Percentiles rank a stretch among this genome's conserved stretches.
Evolutionary conservation across 352 stramenopile species (phyloP).

Genomic region (Phytophthora tubulina): DNA sequence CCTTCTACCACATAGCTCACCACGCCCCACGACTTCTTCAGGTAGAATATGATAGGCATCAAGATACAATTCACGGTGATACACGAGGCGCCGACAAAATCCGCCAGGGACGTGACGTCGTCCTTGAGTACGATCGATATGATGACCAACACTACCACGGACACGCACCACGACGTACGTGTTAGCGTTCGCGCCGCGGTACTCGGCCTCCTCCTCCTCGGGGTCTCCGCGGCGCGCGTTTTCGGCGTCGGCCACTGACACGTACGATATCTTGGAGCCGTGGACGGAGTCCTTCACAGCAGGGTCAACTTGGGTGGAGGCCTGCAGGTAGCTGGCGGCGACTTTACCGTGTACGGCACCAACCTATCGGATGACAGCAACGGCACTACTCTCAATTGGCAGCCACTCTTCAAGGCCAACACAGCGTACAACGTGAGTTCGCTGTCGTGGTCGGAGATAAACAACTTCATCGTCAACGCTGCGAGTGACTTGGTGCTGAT

Average conservation of each 20-base stretch:
- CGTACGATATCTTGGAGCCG: slow-evolving; percentile 51
- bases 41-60: slow-evolving; percentile 48
- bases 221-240: slow-evolving; percentile 28
- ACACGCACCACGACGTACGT: slow-evolving; percentile 51
- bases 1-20: slow-evolving; percentile 24
- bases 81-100: slow-evolving; percentile 49
- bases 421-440: slow-evolving; percentile 62
- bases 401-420: slow-evolving; percentile 62
- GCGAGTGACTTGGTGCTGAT: slow-evolving; percentile 53
- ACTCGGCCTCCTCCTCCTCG: slow-evolving; percentile 39
- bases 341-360: slow-evolving; percentile 77
- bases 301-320: slow-evolving; percentile 7
- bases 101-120: slow-evolving; percentile 44
- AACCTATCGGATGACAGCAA: slow-evolving; percentile 57
- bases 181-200: slow-evolving; percentile 44
- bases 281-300: slow-evolving; percentile 24
- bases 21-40: slow-evolving; percentile 33
- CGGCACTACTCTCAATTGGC: slow-evolving; percentile 52
- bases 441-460: slow-evolving; percentile 53
- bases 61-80: slow-evolving; percentile 53
- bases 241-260: slow-evolving; percentile 47
- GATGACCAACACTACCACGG: slow-evolving; percentile 45
- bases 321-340: slow-evolving; percentile 31
- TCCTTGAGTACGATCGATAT: slow-evolving; percentile 43
- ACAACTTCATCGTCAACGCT: slow-evolving; percentile 52